A percentile compares a stretch with the other conserved stretches of the same genome.
These are phyloP conservation scores for Penicillium griseofulvum DNA, from an alignment of 2,329 filamentous ascomycete species.

Conservation along the genomic window DNA sequence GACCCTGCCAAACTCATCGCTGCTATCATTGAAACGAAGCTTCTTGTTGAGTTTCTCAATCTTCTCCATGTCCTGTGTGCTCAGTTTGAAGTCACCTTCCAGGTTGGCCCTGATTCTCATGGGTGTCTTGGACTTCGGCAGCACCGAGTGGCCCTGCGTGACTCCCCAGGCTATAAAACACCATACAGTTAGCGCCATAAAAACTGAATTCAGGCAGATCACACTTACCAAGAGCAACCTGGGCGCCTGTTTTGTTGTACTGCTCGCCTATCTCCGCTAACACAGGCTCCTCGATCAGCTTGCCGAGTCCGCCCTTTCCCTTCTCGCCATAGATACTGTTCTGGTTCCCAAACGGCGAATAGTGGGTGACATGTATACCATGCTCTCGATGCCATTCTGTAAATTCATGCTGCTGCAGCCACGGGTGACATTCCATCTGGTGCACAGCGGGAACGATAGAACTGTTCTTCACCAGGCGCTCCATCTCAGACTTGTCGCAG, in stretches of 20 bases:
- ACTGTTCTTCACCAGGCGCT: conserved; percentile 46
- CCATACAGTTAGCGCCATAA: neutral
- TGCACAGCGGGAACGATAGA: conserved; percentile 49
- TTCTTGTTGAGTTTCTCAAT: conserved; percentile 59
- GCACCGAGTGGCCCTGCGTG: conserved; percentile 50
- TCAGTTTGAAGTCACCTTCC: conserved; percentile 58
- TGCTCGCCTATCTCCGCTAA: conserved; percentile 53
- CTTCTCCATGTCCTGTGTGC: conserved; percentile 56
- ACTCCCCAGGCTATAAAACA: conserved; percentile 51
- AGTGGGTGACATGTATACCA: conserved; percentile 55
- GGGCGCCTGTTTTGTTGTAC: conserved; percentile 51
- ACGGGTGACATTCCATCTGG: conserved; percentile 55
- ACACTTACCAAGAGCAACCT: conserved; percentile 48
- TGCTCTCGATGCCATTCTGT: conserved; percentile 50
- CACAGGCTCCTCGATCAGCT: conserved; percentile 53
- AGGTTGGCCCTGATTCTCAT: conserved; percentile 45
- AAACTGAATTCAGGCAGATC: neutral
- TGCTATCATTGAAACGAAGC: conserved; percentile 61
- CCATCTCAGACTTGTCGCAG: conserved; percentile 50
- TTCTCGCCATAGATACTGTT: conserved; percentile 50
- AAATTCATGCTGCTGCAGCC: conserved; percentile 52
- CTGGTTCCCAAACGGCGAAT: conserved; percentile 56
- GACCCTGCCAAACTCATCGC: conserved; percentile 54
- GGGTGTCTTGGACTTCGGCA: conserved; percentile 53
- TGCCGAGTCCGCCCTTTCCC: conserved; percentile 44